phyloP scores from a whole-genome alignment of 495 filamentous ascomycete species.

The Xanthoparmelia taractica region DNA sequence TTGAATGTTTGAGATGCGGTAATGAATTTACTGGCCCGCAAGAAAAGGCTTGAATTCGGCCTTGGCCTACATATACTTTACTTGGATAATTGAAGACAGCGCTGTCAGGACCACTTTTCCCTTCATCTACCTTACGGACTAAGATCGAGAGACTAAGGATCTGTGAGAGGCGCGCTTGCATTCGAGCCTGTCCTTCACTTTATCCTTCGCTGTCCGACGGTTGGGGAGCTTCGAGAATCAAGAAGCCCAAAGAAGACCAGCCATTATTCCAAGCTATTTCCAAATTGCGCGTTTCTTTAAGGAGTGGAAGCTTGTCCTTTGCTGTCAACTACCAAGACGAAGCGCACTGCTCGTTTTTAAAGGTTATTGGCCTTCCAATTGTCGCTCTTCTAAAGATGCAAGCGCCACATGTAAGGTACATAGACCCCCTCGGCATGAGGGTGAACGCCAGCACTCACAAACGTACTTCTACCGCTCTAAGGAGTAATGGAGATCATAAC shows the following conservation, averaged over 20 bases:
- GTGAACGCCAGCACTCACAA: background rate
- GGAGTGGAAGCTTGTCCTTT: background rate
- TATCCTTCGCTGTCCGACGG: too few species aligned
- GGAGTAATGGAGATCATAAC: background rate
- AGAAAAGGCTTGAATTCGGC: too few species aligned
- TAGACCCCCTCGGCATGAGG: background rate
- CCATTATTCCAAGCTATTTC: slow-evolving; percentile 5
- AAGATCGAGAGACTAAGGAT: background rate
- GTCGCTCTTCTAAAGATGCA: background rate
- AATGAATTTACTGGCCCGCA: too few species aligned
- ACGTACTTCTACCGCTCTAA: background rate
- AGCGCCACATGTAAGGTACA: background rate
- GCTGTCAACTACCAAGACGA: background rate
- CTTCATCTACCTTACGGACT: too few species aligned
- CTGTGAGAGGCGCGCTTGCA: slow-evolving; percentile 5
- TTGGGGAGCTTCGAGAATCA: too few species aligned
- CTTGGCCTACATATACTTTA: too few species aligned
- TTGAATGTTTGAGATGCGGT: background rate
- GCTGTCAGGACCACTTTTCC: too few species aligned
- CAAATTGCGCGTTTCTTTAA: slow-evolving; percentile 1
- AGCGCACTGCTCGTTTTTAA: slow-evolving; percentile 1
- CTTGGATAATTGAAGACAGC: too few species aligned
- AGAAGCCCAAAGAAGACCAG: slow-evolving; percentile 3
- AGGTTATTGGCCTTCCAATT: background rate
- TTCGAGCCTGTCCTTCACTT: background rate